Conservation (phyloP, 148 eudicot species). For the Cornus kousa region DNA sequence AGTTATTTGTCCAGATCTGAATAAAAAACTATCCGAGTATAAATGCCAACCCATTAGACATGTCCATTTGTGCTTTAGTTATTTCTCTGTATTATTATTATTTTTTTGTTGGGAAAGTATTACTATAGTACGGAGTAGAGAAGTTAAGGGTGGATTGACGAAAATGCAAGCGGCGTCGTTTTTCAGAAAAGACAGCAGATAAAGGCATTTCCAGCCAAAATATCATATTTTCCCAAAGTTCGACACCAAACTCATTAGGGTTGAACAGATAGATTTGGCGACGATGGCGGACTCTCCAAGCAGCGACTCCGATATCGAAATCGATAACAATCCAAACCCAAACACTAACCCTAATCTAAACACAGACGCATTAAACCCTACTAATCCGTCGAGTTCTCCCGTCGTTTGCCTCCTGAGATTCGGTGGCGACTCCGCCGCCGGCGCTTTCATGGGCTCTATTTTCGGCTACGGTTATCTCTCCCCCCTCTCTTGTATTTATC, state of each 20-base stretch:
- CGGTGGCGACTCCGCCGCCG: constrained; percentile 70
- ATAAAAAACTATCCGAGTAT: too few relatives aligned
- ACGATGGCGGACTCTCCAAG: constrained; percentile 38
- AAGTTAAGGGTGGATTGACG: too few relatives aligned
- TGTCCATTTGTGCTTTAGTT: too few relatives aligned
- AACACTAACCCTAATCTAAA: constrained; percentile 26
- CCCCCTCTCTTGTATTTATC: background rate
- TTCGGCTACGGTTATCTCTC: constrained; percentile 67
- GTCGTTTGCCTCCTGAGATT: constrained; percentile 60
- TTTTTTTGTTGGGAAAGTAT: too few relatives aligned
- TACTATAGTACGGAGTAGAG: too few relatives aligned
- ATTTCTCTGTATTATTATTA: too few relatives aligned
- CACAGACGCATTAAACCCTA: constrained; percentile 17
- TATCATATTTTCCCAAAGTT: background rate
- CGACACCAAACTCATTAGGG: constrained; percentile 9
- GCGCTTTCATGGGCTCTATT: constrained; percentile 81
- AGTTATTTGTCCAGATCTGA: too few relatives aligned
- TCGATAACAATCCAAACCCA: constrained; percentile 29
- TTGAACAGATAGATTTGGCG: constrained; percentile 17
- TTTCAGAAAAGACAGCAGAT: background rate
- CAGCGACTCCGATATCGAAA: constrained; percentile 34
- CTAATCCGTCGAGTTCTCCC: constrained; percentile 38
- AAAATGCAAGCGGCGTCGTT: constrained; percentile 1
- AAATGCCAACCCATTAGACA: too few relatives aligned
- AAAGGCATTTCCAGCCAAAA: background rate